Evolutionary conservation across 441 rosid species (phyloP), one percentile per base, ranked within the genome.

Genomic region (Kokia cookei): DNA sequence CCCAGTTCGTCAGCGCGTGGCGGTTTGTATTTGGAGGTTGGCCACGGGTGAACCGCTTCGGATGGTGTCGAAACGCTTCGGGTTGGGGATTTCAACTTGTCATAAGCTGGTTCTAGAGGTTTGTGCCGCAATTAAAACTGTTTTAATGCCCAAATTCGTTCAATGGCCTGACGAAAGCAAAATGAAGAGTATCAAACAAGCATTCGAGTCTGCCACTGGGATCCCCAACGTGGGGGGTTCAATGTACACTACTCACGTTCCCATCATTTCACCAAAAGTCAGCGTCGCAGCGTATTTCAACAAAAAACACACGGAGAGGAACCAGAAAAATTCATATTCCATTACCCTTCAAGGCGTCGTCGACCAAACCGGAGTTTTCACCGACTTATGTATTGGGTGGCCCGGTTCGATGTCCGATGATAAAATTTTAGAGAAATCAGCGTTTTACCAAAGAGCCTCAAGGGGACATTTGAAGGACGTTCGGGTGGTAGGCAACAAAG

Each of bases 21-120:
- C 93, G n/a, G 91, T 89, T 43, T 89, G 93, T 72, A 87, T 87
- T 37, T 89, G 91, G 91, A 69, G 93, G 83, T 69, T 89, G n/a
- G 93, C 93, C 17, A 87, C 88, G 0, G 93, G 93, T 0, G 85
- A 89, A 58, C 89, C 91, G 10, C 83, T 89, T 4, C 67, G 93
- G 55, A 78, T 84, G 14, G 91, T 89, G 19, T 87, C 93, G 19
- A 87, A 82, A 57, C 78, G 85, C 64, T 89, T 89, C 74, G 93
- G 93, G 3, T 71, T 89, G 69, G 91, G 93, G 10, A 87, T 89
- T 48, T 89, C 93, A 2, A 89, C 93, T 37, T 89, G 93, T 77
- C 93, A 89, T 40, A 89, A 89, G 80, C 82, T 89, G 61, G 89
- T 89, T 9, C 73, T 89, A 9, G 93, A 89, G 81, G 91, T 89